phyloP scores from a whole-genome alignment of 441 rosid genomes.

The Geranium incanum region DNA sequence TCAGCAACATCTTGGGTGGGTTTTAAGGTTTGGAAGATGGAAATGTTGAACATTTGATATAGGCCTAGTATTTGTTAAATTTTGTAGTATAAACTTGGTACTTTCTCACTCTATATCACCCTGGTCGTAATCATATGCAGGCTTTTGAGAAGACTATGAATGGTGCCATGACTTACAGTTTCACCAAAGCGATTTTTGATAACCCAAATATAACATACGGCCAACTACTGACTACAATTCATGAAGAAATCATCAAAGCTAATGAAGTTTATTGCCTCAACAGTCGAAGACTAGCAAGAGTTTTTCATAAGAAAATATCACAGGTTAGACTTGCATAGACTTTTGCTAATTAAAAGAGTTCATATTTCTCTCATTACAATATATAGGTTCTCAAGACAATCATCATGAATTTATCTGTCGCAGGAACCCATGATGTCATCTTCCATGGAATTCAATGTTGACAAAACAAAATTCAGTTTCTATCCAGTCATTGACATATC shows the following conservation, averaged over 20 bases:
- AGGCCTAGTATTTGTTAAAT: neutral
- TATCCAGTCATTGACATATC: neutral
- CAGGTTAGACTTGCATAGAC: slow-evolving; percentile 29
- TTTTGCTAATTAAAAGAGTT: neutral
- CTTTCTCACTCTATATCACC: neutral
- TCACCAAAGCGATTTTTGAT: slow-evolving; percentile 24
- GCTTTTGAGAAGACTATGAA: slow-evolving; percentile 37
- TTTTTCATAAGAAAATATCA: slow-evolving; percentile 20
- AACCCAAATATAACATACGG: slow-evolving; percentile 31
- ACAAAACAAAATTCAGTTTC: slow-evolving; percentile 3
- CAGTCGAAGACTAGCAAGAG: slow-evolving; percentile 18
- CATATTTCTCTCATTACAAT: neutral
- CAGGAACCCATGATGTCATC: slow-evolving; percentile 2
- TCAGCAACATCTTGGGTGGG: neutral
- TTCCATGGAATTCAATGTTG: neutral
- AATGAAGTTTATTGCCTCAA: slow-evolving; percentile 24
- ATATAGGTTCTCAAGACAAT: neutral
- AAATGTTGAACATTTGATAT: neutral
- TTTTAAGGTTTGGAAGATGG: too few species aligned
- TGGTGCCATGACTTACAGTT: slow-evolving; percentile 43
- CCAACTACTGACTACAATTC: slow-evolving; percentile 29
- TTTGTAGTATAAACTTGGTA: neutral
- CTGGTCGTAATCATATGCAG: slow-evolving; percentile 22
- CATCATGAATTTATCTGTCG: neutral
- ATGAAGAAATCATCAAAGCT: slow-evolving; percentile 23